Evolutionary conservation across 129 eudicot genomes (phyloP).

Genomic region (Ambrosia artemisiifolia): DNA sequence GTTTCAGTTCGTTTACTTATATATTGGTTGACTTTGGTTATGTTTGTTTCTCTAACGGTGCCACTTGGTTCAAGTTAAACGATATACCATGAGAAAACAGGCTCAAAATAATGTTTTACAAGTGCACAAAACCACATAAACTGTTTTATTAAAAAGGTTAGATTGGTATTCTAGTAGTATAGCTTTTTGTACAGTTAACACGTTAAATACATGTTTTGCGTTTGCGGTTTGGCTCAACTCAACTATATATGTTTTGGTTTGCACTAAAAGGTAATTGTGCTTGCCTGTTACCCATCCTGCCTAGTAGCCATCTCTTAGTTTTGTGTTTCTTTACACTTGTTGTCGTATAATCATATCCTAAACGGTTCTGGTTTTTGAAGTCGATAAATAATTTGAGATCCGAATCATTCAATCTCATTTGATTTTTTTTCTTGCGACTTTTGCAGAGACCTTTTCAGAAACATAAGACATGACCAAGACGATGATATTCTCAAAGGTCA

Average conservation of each 20-base stretch:
- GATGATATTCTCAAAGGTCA: constrained; percentile 85
- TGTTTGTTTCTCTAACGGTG: not conserved
- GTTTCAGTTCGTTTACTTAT: not conserved
- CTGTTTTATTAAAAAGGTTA: not conserved
- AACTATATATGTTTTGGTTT: not conserved
- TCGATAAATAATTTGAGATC: not conserved
- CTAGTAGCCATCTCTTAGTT: not conserved
- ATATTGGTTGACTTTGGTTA: not conserved
- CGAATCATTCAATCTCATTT: not conserved
- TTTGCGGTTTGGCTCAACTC: not conserved
- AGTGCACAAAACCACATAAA: not conserved
- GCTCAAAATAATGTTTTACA: not conserved
- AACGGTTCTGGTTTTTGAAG: not conserved
- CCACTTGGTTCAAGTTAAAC: not conserved
- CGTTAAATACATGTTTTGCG: not conserved
- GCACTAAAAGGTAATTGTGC: not conserved
- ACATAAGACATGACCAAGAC: constrained; percentile 61
- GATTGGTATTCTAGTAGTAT: not conserved
- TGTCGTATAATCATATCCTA: not conserved
- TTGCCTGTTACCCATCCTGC: not conserved
- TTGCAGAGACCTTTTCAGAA: constrained; percentile 58
- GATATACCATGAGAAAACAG: not conserved
- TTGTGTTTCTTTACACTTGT: not conserved
- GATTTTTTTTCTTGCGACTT: not conserved
- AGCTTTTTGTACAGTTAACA: not conserved